phyloP scores from a whole-genome alignment of 1,139 yeast genomes.

The Yamadazyma pseudoaaseri region DNA sequence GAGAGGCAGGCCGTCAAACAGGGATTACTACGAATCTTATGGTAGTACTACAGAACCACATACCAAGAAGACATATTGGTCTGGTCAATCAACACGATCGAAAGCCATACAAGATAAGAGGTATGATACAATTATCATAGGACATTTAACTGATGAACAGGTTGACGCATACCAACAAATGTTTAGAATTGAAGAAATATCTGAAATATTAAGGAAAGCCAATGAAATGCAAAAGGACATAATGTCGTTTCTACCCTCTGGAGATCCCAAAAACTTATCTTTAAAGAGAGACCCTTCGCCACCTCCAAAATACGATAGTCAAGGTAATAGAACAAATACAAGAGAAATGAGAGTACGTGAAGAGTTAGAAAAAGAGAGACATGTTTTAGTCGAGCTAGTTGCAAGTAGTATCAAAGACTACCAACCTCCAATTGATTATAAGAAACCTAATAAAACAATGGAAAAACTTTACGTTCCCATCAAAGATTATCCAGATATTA shows the following conservation, averaged over 20 bases:
- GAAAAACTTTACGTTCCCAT: conserved; percentile 88
- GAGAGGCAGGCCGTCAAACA: conserved; percentile 8
- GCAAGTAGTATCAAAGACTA: conserved; percentile 73
- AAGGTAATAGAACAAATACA: conserved; percentile 84
- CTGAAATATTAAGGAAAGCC: conserved; percentile 42
- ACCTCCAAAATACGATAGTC: conserved; percentile 82
- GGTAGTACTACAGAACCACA: conserved; percentile 1
- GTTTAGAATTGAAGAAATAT: conserved; percentile 78
- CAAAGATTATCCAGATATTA: conserved; percentile 85
- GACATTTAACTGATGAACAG: conserved; percentile 79
- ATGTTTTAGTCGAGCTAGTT: conserved; percentile 71
- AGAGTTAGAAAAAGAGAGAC: conserved; percentile 74
- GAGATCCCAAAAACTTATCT: conserved; percentile 23
- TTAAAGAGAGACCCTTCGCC: conserved; percentile 77
- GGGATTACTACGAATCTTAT: conserved; percentile 6
- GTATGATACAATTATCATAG: conserved; percentile 43
- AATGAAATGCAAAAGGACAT: conserved; percentile 51
- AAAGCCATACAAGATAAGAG: conserved; percentile 28
- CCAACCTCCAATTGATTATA: conserved; percentile 77
- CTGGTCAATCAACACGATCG: conserved; percentile 38
- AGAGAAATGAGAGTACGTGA: conserved; percentile 65
- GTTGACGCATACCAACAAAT: conserved; percentile 74
- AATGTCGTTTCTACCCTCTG: conserved; percentile 37
- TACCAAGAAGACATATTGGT: conserved; percentile 36
- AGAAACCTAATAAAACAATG: conserved; percentile 64